Conservation (phyloP, 2,329 filamentous ascomycete species). For the Xylaria sp. region DNA sequence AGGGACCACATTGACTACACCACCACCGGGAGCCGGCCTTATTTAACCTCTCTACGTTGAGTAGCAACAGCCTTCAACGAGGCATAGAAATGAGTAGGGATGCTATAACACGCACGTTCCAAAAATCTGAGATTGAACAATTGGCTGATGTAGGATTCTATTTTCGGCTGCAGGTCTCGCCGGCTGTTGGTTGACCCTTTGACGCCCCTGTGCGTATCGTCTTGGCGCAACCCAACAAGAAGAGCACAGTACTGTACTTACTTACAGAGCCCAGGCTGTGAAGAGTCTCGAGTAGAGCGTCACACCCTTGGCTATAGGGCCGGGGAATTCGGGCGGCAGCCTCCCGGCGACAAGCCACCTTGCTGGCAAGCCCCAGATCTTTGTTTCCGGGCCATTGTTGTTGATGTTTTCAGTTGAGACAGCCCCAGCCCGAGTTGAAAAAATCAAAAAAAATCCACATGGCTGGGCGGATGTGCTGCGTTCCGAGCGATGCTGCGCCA, state of each 20-base stretch:
- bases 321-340: slow-evolving; percentile 4
- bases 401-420: background rate
- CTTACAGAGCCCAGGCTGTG: background rate
- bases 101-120: background rate
- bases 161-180: slow-evolving; percentile 21
- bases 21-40: slow-evolving; percentile 8
- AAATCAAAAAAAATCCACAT: background rate
- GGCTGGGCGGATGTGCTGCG: slow-evolving; percentile 16
- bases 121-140: background rate
- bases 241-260: background rate
- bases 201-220: background rate
- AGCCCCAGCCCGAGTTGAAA: background rate
- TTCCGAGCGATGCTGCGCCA: slow-evolving; percentile 23
- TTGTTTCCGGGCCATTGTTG: background rate
- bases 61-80: background rate
- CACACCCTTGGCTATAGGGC: background rate
- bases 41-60: slow-evolving; percentile 15
- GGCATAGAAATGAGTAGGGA: background rate
- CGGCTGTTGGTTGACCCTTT: background rate
- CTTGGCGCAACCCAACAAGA: slow-evolving; percentile 3
- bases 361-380: background rate
- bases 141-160: slow-evolving; percentile 15
- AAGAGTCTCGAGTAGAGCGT: background rate
- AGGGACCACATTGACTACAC: background rate
- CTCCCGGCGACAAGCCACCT: slow-evolving; percentile 20